Evolutionary conservation across 2,329 filamentous ascomycete genomes (phyloP).

Genomic region (Neonectria ditissima): DNA sequence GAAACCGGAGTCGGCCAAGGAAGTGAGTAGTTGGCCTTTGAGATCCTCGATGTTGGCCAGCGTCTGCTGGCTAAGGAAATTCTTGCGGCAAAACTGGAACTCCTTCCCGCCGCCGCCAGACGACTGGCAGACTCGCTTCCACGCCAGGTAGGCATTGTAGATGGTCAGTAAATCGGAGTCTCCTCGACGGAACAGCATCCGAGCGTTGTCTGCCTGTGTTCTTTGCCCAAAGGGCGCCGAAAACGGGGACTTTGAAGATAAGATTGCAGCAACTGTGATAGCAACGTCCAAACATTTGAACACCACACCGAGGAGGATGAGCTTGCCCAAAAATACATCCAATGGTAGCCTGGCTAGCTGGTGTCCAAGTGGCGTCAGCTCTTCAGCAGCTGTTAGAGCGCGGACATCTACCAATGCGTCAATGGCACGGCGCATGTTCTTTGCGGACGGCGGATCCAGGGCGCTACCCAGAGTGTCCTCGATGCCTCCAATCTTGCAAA

Average conservation of each 20-base stretch:
- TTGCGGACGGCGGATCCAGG: slow-evolving; percentile 87
- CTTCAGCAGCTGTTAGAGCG: slow-evolving; percentile 83
- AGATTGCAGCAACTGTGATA: slow-evolving; percentile 89
- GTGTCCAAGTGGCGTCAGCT: slow-evolving; percentile 85
- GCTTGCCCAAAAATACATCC: slow-evolving; percentile 94
- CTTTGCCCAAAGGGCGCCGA: slow-evolving; percentile 86
- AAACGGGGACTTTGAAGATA: slow-evolving; percentile 96
- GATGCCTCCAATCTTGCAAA: slow-evolving; percentile 94
- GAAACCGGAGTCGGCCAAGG: slow-evolving; percentile 87
- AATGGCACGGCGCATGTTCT: slow-evolving; percentile 92
- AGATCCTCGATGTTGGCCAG: slow-evolving; percentile 94
- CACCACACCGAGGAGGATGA: slow-evolving; percentile 86
- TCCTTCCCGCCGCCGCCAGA: slow-evolving; percentile 74
- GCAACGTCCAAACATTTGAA: slow-evolving; percentile 94
- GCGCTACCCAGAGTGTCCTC: slow-evolving; percentile 90
- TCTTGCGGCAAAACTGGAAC: slow-evolving; percentile 92
- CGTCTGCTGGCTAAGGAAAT: slow-evolving; percentile 90
- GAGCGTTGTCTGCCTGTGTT: slow-evolving; percentile 82
- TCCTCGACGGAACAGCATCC: slow-evolving; percentile 82
- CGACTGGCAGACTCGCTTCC: slow-evolving; percentile 84
- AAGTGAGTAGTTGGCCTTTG: slow-evolving; percentile 89
- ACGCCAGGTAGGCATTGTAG: slow-evolving; percentile 92
- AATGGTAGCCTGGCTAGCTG: slow-evolving; percentile 90
- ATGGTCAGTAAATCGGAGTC: slow-evolving; percentile 93
- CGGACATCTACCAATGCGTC: slow-evolving; percentile 94